Base-by-base conservation (phyloP, 1,284 basidiomycete species). In the Schizophyllum commune region DNA sequence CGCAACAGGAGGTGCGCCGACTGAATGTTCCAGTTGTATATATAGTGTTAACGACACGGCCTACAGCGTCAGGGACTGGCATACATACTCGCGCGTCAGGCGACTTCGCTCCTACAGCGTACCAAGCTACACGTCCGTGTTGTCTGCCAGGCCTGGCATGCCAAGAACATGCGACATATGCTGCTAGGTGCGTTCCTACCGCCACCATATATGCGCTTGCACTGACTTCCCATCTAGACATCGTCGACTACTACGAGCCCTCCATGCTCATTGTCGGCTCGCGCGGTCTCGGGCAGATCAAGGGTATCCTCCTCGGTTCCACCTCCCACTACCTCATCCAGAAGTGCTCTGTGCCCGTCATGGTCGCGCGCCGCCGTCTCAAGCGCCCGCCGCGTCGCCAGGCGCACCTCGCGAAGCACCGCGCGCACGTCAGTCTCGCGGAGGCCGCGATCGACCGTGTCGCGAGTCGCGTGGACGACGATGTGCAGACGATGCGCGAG, bases 271-370 rank as follows among this genome's bases (percentile, higher is more conserved):
- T 99, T 60, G 95, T 98, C 8, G 96, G 96, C 5, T 96, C 93
- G 19, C 88, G 96, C 62, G 96, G 96, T 63, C 69, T 97, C 32
- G 86, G 92, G 22, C 90, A 94, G 68, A 74, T 98, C 61, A 96
- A 96, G 71, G 95, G 95, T 22, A 96, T 98, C 69, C 80, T 98
- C 5, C 87, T 98, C 47, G 96, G 96, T n/a, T 96, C 94, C 2
- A 98, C 95, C 0, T 96, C 93, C 3, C 94, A 98, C 74, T 99
- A 99, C 72, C 86, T 98, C 57, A 94, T 98, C 54, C 94, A 91
- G 76, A 94, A 94, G 76, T 92, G 87, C 60, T 91, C 87, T 4
- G 93, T 93, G 0, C 95, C 92, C 1, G 94, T 96, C 62, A 96
- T 96, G 94, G 89, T 94, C 58, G 91, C 92, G 7, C 89, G 92